Base-by-base conservation (phyloP, 2,329 filamentous ascomycete genomes). In the Aureobasidium sp. region DNA sequence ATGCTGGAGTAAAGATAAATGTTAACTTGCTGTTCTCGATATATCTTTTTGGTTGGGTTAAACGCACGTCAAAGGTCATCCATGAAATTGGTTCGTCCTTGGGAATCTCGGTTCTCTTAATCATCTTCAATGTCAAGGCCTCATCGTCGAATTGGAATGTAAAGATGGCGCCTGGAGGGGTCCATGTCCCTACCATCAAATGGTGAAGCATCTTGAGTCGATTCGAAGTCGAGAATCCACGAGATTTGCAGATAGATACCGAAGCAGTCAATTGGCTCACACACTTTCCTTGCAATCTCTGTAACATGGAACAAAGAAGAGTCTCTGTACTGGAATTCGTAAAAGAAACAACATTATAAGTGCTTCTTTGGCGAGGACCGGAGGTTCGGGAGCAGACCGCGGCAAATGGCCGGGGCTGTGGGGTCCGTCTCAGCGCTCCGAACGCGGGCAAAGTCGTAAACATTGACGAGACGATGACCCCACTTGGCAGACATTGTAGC, bases 111-210 rank as follows among this genome's bases (percentile, higher is more conserved):
- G 88, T 93, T 62, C 85, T 83, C 73, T 91, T 90, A 64, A 94
- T 73, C 63, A 93, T 71, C 60, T 84, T 79, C 56, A 94, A 71
- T 6, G 83, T 84, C 59, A 90, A 73, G 34, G 80, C 81, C 70
- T 90, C 86, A 61, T 91, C 88, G 71, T 95, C 87, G 66, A 95
- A 95, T 56, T 84, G 81, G 56, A 95, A 85, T 0, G 88, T 94
- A 71, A 93, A 93, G 64, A 95, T 93, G 68, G 88, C 87, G 41
- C 88, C 89, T 53, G 89, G 89, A 55, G 86, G 86, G 57, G 88
- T 91, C 66, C 89, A 95, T 53, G 89, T 95, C 58, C 89, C 89
- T 64, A 91, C 83, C 86, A 95, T 93, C 66, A 95, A 77, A 73
- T 94, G 88, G 69, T 95, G 89, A 66, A 87, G 83, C 85, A 91